Evolutionary conservation across 106 monocot genomes (phyloP).

Genomic region (Gastrodia elata): DNA sequence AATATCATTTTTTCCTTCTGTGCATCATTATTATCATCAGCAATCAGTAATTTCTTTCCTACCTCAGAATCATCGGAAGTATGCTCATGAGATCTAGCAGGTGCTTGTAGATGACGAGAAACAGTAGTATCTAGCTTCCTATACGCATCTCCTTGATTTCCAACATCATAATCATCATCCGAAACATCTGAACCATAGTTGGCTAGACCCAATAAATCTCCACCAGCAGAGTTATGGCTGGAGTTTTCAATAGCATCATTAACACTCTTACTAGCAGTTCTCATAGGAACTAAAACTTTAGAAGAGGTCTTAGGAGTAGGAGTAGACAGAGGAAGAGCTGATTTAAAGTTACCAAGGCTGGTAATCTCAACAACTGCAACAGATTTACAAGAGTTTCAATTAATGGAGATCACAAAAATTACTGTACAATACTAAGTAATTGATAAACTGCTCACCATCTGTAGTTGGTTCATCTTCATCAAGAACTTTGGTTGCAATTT

Average conservation of each 20-base stretch:
- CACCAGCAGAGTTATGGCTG: slow-evolving; percentile 22
- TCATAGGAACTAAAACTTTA: slow-evolving; percentile 27
- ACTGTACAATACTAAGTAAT: background rate
- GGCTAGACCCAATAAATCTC: slow-evolving; percentile 57
- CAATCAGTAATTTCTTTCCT: background rate
- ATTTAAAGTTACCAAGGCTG: slow-evolving; percentile 17
- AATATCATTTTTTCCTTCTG: slow-evolving; percentile 2
- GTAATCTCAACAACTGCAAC: slow-evolving; percentile 27
- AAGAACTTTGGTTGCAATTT: slow-evolving; percentile 71
- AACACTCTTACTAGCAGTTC: slow-evolving; percentile 11
- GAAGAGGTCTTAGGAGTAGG: slow-evolving; percentile 22
- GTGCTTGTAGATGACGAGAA: slow-evolving; percentile 11
- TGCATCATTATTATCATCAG: slow-evolving; percentile 1
- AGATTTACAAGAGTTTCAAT: slow-evolving; percentile 8
- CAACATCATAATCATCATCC: slow-evolving; percentile 37
- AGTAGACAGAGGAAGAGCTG: slow-evolving; percentile 19
- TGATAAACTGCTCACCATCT: slow-evolving; percentile 23
- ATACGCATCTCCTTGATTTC: slow-evolving; percentile 10
- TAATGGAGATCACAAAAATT: background rate
- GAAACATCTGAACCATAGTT: slow-evolving; percentile 58
- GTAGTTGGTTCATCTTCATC: slow-evolving; percentile 39
- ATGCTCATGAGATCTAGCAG: slow-evolving; percentile 8
- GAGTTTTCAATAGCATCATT: slow-evolving; percentile 17
- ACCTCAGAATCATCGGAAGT: slow-evolving; percentile 1
- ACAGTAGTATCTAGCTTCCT: slow-evolving; percentile 9